phyloP scores from a whole-genome alignment of 2,329 filamentous ascomycete species.

The Mollisia scopiformis region DNA sequence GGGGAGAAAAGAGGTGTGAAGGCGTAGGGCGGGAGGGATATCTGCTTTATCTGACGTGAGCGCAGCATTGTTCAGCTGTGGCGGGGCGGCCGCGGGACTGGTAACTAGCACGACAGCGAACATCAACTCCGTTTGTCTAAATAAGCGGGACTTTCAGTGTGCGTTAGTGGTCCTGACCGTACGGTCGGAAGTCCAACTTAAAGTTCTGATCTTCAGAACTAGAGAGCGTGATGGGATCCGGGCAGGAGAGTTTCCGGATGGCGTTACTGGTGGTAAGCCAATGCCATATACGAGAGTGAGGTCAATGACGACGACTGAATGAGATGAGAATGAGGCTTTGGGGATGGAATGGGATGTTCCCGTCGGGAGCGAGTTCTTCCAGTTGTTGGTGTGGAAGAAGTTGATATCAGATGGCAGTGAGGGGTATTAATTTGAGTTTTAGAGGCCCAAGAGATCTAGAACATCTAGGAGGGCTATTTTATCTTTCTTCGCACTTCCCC shows the following conservation, averaged over 20 bases:
- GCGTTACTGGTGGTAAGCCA: background rate
- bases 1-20: background rate
- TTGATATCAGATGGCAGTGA: background rate
- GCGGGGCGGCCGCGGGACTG: background rate
- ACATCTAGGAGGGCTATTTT: background rate
- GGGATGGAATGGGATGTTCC: background rate
- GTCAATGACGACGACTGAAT: background rate
- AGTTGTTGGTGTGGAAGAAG: background rate
- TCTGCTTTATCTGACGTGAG: constrained; percentile 9
- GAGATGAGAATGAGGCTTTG: background rate
- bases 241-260: background rate
- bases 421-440: background rate
- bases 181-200: background rate
- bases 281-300: background rate
- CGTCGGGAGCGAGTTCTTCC: background rate
- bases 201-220: background rate
- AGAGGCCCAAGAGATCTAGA: background rate
- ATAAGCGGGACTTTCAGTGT: background rate
- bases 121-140: background rate
- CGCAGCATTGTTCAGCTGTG: constrained; percentile 1
- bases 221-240: background rate
- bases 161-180: background rate
- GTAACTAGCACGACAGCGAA: no score
- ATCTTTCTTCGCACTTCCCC: background rate
- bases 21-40: background rate